Conservation (phyloP, 2,329 filamentous ascomycete species). For the Paraphaeosphaeria sporulosa region DNA sequence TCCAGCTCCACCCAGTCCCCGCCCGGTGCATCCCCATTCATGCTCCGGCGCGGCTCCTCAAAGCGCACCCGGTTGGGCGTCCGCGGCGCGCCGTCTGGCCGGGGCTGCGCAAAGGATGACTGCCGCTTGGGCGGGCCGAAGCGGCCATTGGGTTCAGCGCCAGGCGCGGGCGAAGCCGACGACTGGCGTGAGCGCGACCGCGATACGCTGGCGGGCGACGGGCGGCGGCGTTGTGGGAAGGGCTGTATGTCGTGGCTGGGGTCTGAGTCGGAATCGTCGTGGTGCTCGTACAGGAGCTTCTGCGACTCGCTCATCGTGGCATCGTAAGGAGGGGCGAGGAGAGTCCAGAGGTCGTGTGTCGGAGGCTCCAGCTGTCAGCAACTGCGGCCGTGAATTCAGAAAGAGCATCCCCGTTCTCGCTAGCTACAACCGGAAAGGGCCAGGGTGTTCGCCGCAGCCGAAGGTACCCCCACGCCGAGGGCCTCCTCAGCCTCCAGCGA, state of each 20-base stretch:
- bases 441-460: background rate
- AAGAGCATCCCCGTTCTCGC: conserved; percentile 8
- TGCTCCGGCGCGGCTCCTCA: conserved; percentile 55
- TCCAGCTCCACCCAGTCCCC: conserved; percentile 60
- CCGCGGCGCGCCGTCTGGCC: conserved; percentile 62
- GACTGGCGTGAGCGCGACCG: conserved; percentile 26
- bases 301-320: conserved; percentile 50
- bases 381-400: conserved; percentile 4
- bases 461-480: conserved; percentile 3
- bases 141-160: conserved; percentile 24
- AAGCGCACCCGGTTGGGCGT: conserved; percentile 80
- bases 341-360: background rate
- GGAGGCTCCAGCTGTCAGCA: conserved; percentile 12
- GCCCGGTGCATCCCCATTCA: conserved; percentile 32
- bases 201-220: conserved; percentile 38
- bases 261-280: conserved; percentile 27
- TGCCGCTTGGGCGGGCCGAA: conserved; percentile 40
- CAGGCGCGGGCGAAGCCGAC: conserved; percentile 39
- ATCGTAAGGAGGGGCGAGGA: conserved; percentile 31
- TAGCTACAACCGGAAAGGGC: conserved; percentile 4
- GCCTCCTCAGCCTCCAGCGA: background rate
- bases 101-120: conserved; percentile 56
- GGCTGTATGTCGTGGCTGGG: conserved; percentile 13
- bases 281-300: conserved; percentile 47
- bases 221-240: conserved; percentile 20